Evolutionary conservation across 176 grass and related monocot genomes (phyloP), one percentile per base, ranked within the genome.

Genomic region (Poa pratensis): DNA sequence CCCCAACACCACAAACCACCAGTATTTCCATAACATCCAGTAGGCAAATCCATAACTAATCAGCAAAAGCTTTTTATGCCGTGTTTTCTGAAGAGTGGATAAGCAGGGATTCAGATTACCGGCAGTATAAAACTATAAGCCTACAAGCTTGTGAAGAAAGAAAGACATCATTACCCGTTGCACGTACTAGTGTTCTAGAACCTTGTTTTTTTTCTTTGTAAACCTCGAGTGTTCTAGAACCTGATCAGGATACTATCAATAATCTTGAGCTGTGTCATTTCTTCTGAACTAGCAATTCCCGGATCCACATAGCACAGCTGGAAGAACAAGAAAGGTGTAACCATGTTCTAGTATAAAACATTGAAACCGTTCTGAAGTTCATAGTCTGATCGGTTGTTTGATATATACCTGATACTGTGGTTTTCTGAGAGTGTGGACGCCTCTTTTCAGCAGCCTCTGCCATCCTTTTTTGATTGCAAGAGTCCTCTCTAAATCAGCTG

Each of bases 381-480:
- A 57, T 39, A 72, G n/a, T 82, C 42, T 46, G 9, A 19, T 11
- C 3, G 0, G 22, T 13, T 43, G 66, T 45, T 26, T 80, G 18
- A n/a, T n/a, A 84, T 79, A 37, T 73, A 98, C 96, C 96, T 98
- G 93, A 94, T 98, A 95, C 20, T 95, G 96, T 50, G 86, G 85
- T 63, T 95, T 95, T 84, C 54, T 95, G 19, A 98, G 89, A 17
- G 96, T 95, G 87, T 92, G 93, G 28, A 84, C 87, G 22, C 96
- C 96, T 87, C 93, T 89, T 90, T 98, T 98, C 82, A 98, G 86
- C 35, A 92, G 42, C 5, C 59, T 73, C 83, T 92, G 91, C 93
- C 93, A 98, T 76, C 89, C 91, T 50, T 69, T 95, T 81, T 94
- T 93, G 46, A 59, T 88, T 82, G 63, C 78, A 52, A 98, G 93